A percentile compares a stretch with the other conserved stretches of the same genome.
Evolutionary conservation across 441 rosid species (phyloP).

Genomic region (Mallotus repandus): DNA sequence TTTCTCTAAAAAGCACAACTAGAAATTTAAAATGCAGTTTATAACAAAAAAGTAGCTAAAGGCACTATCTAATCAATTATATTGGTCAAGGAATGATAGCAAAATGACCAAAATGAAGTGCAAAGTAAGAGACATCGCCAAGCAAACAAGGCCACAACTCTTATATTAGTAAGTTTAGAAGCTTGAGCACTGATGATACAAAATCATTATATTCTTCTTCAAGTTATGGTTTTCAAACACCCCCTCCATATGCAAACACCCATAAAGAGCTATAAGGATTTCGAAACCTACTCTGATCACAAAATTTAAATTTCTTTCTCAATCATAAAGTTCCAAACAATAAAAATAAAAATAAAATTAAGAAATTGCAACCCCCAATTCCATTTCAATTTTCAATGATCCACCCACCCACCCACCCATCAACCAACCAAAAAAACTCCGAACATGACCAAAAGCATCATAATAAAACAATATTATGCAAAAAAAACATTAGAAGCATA

Average conservation of each 20-base stretch:
- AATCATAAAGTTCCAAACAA: too few relatives aligned
- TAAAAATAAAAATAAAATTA: too few relatives aligned
- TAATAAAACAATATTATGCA: neutral
- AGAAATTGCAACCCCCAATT: too few relatives aligned
- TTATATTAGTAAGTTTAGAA: conserved; percentile 62
- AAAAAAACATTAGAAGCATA: too few relatives aligned
- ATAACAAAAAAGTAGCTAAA: neutral
- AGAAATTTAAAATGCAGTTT: neutral
- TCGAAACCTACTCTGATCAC: conserved; percentile 48
- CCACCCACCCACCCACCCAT: too few relatives aligned
- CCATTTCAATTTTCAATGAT: too few relatives aligned
- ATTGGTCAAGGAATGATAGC: neutral
- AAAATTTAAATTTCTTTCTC: conserved; percentile 12
- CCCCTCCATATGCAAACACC: conserved; percentile 67
- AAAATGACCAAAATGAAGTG: neutral
- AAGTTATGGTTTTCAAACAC: conserved; percentile 73
- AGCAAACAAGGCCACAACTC: neutral
- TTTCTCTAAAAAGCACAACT: neutral
- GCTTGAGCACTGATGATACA: conserved; percentile 45
- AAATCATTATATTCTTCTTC: conserved; percentile 64
- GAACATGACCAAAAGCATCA: neutral
- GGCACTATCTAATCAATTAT: conserved; percentile 4
- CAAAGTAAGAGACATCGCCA: neutral
- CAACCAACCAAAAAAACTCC: too few relatives aligned
- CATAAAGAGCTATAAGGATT: conserved; percentile 56